phyloP scores from a whole-genome alignment of 164 flowering plant genomes.

The Umbellularia californica region DNA sequence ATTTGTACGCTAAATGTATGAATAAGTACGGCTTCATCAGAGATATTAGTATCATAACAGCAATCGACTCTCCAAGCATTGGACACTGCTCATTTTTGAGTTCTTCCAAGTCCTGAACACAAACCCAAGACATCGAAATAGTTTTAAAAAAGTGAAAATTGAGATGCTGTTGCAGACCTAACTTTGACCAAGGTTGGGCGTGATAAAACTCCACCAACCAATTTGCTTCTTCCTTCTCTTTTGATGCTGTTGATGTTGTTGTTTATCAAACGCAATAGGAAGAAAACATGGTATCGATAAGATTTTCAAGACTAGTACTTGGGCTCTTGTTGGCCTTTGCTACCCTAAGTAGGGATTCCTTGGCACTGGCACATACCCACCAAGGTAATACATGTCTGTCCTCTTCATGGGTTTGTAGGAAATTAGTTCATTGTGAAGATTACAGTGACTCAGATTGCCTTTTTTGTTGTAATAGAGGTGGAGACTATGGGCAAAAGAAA shows the following conservation, averaged over 20 bases:
- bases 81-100: slow-evolving; percentile 13
- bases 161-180: slow-evolving; percentile 30
- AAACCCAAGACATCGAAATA: slow-evolving; percentile 6
- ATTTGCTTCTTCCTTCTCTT: slow-evolving; percentile 21
- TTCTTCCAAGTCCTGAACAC: slow-evolving; percentile 18
- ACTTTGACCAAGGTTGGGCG: slow-evolving; percentile 35
- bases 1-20: no score
- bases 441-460: neutral
- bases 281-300: slow-evolving; percentile 28
- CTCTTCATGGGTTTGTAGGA: neutral
- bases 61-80: slow-evolving; percentile 17
- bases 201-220: slow-evolving; percentile 26
- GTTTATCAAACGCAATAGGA: slow-evolving; percentile 1
- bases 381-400: slow-evolving; percentile 26
- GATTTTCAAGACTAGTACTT: slow-evolving; percentile 24
- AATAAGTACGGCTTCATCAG: no score
- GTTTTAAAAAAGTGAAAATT: neutral
- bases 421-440: neutral
- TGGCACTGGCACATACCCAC: slow-evolving; percentile 25
- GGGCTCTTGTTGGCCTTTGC: slow-evolving; percentile 34
- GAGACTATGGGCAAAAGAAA: slow-evolving; percentile 4
- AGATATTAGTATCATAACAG: no score
- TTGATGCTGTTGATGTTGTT: slow-evolving; percentile 7
- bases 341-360: slow-evolving; percentile 14
- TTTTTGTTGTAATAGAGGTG: slow-evolving; percentile 8